Base-by-base conservation (phyloP, 2,329 filamentous ascomycete genomes). In the Neodidymelliopsis sp. region DNA sequence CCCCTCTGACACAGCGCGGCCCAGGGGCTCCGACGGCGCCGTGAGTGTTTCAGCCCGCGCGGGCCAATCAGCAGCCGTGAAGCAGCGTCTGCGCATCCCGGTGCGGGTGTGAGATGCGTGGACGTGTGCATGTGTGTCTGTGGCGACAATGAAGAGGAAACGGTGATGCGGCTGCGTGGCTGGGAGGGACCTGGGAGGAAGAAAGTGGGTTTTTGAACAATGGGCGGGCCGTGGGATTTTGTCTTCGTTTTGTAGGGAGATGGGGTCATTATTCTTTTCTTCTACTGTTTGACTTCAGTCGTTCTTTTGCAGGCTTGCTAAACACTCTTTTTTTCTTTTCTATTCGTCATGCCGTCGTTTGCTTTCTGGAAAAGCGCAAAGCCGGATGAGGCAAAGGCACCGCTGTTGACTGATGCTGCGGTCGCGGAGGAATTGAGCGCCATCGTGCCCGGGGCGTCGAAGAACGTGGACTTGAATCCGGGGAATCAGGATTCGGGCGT, bases 281-380 rank as follows among this genome's bases (percentile, higher is more conserved):
- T 4, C 20, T 33, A 3, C 15, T 12, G 24, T 42, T 43, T 10
- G 42, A 39, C 19, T 24, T 34, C 28, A 35, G 24, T 40, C 30
- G n/a, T 10, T 48, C 23, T 28, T 54, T 47, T 31, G n/a, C n/a
- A 4, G 10, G 22, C 6, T 29, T 36, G 13, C 27, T 36, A 8
- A 28, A 48, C 39, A 25, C 13, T 50, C 35, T 40, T 16, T 49
- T 43, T n/a, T 30, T 16, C 7, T 7, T 7, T 27, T 12, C 24
- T 27, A 27, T 40, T 18, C 28, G 39, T 6, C 4, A 63, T 64
- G 61, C 61, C 61, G 4, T 61, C 60, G 6, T 61, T 64, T 28
- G 39, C 59, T 23, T 63, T 62, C 27, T 60, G 59, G 60, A 62
- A 58, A 34, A 54, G 30, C 37, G 25, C 51, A 15, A 62, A 57